Base-by-base conservation (phyloP, 805 yeast genomes). In the Nakazawaea wickerhamii region DNA sequence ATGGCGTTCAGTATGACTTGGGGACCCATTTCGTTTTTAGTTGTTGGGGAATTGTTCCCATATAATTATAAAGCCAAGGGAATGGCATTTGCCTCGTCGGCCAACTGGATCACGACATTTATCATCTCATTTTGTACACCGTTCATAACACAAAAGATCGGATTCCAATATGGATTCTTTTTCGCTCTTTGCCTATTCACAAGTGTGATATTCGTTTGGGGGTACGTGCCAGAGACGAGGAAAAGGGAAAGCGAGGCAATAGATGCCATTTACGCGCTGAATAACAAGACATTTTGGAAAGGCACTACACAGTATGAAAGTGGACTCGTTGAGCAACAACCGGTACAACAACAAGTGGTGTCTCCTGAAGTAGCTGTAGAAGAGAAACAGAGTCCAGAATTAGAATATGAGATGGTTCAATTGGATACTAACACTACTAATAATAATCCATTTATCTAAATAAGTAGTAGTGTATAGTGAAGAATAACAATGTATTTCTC, bases 11-110 rank as follows among this genome's bases (percentile, higher is more conserved):
- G 89, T 2, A 64, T 78, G 18, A 77, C 85, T 11, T 79, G 87
- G 82, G 90, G 89, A 3, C 87, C 89, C 27, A 74, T 84, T 45
- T 70, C 79, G n/a, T 76, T 74, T 59, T 74, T 79, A 19, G 65
- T 82, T 39, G 77, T 82, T 11, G 70, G 83, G 27, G 89, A 83
- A 55, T 57, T 81, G 30, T 83, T 74, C 59, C 88, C 88, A 27
- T 65, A 71, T 45, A 67, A 75, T 52, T 77, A 80, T 48, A 76
- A 78, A 56, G 68, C 77, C 26, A 75, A 72, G 54, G 72, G 77
- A 5, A 59, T 61, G 65, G 54, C 66, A 8, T 73, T 81, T 68
- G 74, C 85, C 25, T 71, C 80, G 40, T 75, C 82, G 31, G 64
- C 77, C 22, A 75, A 77, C 55, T 81, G 88, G 88, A 41, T 78